Conservation (phyloP, 371 early-diverging fungal genomes). For the Mucor racemosus region DNA sequence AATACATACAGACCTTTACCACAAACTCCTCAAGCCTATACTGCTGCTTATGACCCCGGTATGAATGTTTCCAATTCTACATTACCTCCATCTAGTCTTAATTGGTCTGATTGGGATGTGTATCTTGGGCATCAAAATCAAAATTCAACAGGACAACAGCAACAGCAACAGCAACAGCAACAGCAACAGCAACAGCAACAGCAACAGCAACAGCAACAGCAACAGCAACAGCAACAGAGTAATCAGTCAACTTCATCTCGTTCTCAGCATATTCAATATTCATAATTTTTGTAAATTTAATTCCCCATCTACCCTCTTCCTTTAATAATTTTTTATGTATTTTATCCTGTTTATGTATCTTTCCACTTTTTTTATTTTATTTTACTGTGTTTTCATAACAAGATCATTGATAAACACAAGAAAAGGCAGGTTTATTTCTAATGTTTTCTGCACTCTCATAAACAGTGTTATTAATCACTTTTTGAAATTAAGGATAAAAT, state of each 20-base stretch:
- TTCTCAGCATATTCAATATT: constrained; percentile 4
- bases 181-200: not conserved
- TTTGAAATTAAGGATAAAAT: too few species aligned
- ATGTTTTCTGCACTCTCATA: too few species aligned
- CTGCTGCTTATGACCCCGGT: constrained; percentile 15
- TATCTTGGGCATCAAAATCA: constrained; percentile 26
- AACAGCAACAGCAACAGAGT: not conserved
- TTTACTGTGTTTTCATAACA: too few species aligned
- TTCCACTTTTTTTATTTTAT: too few species aligned
- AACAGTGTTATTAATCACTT: too few species aligned
- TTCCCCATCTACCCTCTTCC: too few species aligned
- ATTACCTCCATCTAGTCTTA: constrained; percentile 25
- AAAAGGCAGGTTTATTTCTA: too few species aligned
- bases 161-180: not conserved
- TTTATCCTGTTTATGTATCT: too few species aligned
- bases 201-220: not conserved
- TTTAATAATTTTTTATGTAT: too few species aligned
- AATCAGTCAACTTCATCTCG: not conserved
- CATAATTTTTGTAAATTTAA: not conserved
- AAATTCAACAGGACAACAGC: not conserved
- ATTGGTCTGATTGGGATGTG: constrained; percentile 32
- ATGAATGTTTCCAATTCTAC: constrained; percentile 15
- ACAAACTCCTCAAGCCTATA: constrained; percentile 9
- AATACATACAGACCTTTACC: constrained; percentile 5
- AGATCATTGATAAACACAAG: too few species aligned